Conservation (phyloP, 441 rosid species). For the Adansonia gregorii region DNA sequence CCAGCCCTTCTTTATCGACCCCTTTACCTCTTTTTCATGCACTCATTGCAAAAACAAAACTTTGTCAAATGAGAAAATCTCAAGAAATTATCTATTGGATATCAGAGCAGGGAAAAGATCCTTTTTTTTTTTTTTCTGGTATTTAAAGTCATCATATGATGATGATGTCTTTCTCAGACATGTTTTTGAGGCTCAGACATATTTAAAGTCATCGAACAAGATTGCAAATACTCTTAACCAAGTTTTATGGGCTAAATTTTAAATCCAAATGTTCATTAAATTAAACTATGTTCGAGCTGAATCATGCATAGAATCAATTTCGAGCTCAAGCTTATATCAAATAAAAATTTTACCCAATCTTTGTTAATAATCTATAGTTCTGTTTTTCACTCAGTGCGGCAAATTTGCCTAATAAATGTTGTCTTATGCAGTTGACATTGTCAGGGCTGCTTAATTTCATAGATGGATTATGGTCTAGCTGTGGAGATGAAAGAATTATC, state of each 20-base stretch:
- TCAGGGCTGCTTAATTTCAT: slow-evolving; percentile 68
- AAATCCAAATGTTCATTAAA: neutral
- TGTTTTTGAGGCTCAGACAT: neutral
- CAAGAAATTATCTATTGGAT: neutral
- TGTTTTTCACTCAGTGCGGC: too few species aligned
- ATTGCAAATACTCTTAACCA: too few species aligned
- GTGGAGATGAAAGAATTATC: slow-evolving; percentile 73
- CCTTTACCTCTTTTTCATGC: neutral
- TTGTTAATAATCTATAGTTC: too few species aligned
- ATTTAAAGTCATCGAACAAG: too few species aligned
- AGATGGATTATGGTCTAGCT: slow-evolving; percentile 80
- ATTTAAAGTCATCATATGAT: neutral
- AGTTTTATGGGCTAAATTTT: too few species aligned
- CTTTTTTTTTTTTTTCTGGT: too few species aligned
- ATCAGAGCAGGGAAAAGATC: neutral
- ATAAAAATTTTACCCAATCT: neutral
- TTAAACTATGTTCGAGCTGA: neutral
- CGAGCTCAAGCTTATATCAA: neutral
- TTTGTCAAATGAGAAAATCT: neutral
- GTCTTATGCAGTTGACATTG: slow-evolving; percentile 47
- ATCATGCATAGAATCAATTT: neutral
- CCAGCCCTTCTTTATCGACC: neutral
- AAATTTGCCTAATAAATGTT: neutral
- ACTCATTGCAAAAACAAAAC: neutral
- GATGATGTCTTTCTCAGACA: neutral